These are phyloP conservation scores for Aspergillus sp. DNA, from an alignment of 2,329 filamentous ascomycete genomes.

Conservation along the genomic window DNA sequence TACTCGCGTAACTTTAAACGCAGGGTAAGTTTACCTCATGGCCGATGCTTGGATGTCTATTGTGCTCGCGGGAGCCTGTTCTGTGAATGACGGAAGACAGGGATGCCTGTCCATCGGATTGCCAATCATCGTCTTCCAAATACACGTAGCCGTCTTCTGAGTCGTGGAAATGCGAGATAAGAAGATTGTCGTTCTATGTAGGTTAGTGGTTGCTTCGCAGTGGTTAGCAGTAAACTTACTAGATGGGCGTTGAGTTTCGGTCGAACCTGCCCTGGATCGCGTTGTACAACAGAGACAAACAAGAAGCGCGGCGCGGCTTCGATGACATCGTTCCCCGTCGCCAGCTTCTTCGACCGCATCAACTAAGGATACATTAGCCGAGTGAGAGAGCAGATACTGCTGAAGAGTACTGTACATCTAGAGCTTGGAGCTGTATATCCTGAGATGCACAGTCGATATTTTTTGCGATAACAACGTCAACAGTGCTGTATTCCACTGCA, in stretches of 20 bases:
- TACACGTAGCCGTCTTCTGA: conserved; percentile 71
- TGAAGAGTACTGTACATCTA: conserved; percentile 49
- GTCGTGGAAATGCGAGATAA: conserved; percentile 83
- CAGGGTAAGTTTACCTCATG: conserved; percentile 19
- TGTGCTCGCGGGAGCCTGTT: conserved; percentile 15
- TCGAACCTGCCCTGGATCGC: conserved; percentile 31
- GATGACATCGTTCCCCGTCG: conserved; percentile 72
- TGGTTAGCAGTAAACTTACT: conserved; percentile 24
- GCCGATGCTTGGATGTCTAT: conserved; percentile 22
- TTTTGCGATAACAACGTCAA: conserved; percentile 79
- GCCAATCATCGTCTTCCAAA: conserved; percentile 60
- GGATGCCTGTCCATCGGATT: conserved; percentile 36
- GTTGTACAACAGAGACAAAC: conserved; percentile 68
- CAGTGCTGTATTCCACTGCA: conserved; percentile 28
- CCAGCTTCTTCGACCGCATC: conserved; percentile 74
- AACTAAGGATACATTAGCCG: conserved; percentile 56
- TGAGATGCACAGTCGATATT: conserved; percentile 73
- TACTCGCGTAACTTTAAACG: neutral
- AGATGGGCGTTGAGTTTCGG: conserved; percentile 43
- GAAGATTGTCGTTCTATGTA: conserved; percentile 72
- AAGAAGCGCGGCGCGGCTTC: conserved; percentile 75
- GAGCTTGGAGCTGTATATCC: conserved; percentile 77
- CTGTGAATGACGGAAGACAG: conserved; percentile 39
- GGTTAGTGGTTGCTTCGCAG: neutral
- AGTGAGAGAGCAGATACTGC: neutral